phyloP scores from a whole-genome alignment of 2,329 filamentous ascomycete species.

The Cytospora paraplurivora region DNA sequence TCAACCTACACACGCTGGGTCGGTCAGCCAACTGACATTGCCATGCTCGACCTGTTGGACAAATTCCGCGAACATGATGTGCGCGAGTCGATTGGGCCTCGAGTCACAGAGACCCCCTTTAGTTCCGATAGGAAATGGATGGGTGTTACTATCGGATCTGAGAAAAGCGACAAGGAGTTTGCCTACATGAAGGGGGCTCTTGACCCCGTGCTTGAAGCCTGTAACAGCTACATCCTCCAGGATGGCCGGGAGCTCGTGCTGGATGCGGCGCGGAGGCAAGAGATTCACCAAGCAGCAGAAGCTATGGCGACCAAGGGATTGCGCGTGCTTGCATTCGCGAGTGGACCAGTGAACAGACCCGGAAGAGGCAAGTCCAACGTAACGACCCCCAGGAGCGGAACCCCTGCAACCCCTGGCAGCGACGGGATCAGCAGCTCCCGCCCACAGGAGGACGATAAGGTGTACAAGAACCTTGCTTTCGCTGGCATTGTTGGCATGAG shows the following conservation, averaged over 20 bases:
- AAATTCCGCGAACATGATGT: conserved; percentile 89
- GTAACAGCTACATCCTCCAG: conserved; percentile 85
- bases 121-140: conserved; percentile 99
- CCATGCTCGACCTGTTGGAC: conserved; percentile 92
- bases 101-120: conserved; percentile 86
- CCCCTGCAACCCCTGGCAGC: conserved; percentile 54
- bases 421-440: conserved; percentile 43
- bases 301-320: conserved; percentile 87
- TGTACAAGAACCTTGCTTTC: conserved; percentile 83
- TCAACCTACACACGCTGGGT: conserved; percentile 83
- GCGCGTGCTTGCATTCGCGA: conserved; percentile 90
- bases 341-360: conserved; percentile 65
- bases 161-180: conserved; percentile 69
- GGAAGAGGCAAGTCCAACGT: conserved; percentile 44
- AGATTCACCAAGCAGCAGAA: conserved; percentile 79
- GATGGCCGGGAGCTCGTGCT: conserved; percentile 86
- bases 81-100: conserved; percentile 79
- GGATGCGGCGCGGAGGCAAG: conserved; percentile 72
- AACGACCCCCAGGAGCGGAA: conserved; percentile 51
- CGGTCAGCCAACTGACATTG: conserved; percentile 95
- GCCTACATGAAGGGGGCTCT: conserved; percentile 96
- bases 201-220: conserved; percentile 81
- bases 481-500: conserved; percentile 96
- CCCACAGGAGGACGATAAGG: conserved; percentile 63
- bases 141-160: conserved; percentile 81